Evolutionary conservation across 23 red algal species (phyloP).

Genomic region (Cyanidiococcus yangmingshanensis): DNA sequence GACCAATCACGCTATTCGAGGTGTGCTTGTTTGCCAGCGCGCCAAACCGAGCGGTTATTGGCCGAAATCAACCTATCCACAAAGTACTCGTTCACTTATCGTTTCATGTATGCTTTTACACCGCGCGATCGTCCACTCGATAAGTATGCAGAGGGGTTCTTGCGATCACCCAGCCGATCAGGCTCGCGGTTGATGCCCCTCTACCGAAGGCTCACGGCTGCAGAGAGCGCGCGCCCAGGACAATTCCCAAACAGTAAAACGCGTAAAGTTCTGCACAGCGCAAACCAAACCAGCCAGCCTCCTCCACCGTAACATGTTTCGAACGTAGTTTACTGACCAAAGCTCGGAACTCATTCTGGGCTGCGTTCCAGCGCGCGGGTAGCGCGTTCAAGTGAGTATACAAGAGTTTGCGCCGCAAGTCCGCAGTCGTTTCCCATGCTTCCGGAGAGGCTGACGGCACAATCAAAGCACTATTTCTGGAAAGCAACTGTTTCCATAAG

Average conservation of each 20-base stretch:
- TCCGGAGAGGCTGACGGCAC: background rate
- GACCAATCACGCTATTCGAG: no score
- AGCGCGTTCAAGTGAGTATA: slow-evolving; percentile 14
- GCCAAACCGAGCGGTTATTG: no score
- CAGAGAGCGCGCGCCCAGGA: slow-evolving; percentile 3
- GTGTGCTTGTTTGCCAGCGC: no score
- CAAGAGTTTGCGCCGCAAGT: background rate
- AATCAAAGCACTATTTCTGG: background rate
- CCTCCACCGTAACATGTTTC: slow-evolving; percentile 4
- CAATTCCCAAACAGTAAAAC: slow-evolving; percentile 1
- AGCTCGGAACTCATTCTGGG: background rate
- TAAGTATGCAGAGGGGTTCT: no score
- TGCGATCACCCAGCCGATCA: no score
- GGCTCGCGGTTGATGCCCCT: no score
- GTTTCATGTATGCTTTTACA: no score
- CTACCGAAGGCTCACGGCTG: no score
- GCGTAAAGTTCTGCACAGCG: slow-evolving; percentile 9
- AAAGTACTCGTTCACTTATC: no score
- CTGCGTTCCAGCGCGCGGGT: background rate
- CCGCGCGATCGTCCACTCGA: no score
- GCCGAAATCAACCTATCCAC: no score
- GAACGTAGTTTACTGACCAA: background rate
- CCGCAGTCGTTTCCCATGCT: slow-evolving; percentile 14
- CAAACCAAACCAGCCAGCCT: slow-evolving; percentile 8
- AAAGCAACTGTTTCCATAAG: background rate